Conservation (phyloP, 768 basidiomycete genomes). For the Rhizopogon roseolus region DNA sequence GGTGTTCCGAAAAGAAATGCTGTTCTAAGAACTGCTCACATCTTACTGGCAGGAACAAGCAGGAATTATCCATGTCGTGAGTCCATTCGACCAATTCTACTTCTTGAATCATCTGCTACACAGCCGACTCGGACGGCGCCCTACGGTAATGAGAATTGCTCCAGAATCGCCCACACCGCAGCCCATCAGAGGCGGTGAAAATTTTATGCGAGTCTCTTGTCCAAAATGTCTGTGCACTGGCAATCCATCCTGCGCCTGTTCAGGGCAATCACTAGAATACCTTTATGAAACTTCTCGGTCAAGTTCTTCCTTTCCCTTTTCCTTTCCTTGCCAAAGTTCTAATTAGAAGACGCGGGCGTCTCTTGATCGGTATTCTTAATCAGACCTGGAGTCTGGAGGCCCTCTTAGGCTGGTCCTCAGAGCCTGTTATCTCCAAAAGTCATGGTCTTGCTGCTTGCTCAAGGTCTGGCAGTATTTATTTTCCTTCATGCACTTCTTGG, state of each 20-base stretch:
- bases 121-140: too few species aligned
- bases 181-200: not conserved
- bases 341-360: conserved; percentile 7
- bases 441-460: conserved; percentile 11
- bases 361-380: conserved; percentile 1
- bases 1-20: not conserved
- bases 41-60: not conserved
- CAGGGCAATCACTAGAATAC: not conserved
- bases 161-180: not conserved
- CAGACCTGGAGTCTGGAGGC: conserved; percentile 3
- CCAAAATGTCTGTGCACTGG: not conserved
- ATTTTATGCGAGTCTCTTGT: not conserved
- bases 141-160: not conserved
- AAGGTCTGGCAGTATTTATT: not conserved
- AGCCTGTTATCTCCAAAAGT: not conserved
- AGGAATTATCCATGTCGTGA: not conserved
- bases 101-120: not conserved
- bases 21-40: not conserved
- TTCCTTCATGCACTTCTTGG: not conserved
- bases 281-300: conserved; percentile 1
- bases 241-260: not conserved
- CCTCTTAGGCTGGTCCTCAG: conserved; percentile 13
- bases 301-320: not conserved
- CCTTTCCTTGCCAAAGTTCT: conserved; percentile 2
- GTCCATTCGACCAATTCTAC: not conserved